Evolutionary conservation across 2,329 filamentous ascomycete genomes (phyloP).

Genomic region (Penicillium sumatraense): DNA sequence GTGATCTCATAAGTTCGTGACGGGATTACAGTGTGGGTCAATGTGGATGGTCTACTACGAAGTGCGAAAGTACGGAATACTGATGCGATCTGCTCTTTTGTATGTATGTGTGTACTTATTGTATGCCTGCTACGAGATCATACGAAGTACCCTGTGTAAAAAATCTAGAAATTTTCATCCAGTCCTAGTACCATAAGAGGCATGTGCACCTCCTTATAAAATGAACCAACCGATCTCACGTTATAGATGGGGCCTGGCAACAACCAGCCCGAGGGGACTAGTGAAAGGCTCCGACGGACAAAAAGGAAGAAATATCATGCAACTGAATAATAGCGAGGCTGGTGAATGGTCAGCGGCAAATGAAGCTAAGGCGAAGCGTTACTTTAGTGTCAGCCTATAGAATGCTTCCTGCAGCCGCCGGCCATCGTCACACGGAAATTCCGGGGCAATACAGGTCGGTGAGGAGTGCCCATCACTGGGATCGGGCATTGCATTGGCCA

Average conservation of each 20-base stretch:
- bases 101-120: no score
- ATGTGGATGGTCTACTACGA: not conserved
- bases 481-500: not conserved
- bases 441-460: constrained; percentile 2
- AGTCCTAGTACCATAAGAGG: no score
- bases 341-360: constrained; percentile 18
- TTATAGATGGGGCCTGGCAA: not conserved
- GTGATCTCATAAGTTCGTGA: constrained; percentile 3
- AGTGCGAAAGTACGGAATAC: not conserved
- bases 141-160: no score
- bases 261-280: not conserved
- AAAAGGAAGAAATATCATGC: not conserved
- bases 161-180: no score
- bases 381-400: constrained; percentile 28
- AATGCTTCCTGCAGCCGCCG: constrained; percentile 36
- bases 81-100: not conserved
- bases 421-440: constrained; percentile 27
- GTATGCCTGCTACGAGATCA: no score
- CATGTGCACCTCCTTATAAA: not conserved
- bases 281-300: not conserved
- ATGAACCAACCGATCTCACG: not conserved
- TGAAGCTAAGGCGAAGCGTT: constrained; percentile 16
- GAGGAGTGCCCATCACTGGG: not conserved
- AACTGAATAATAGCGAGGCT: constrained; percentile 5
- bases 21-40: not conserved